Conservation (phyloP, 2,329 filamentous ascomycete species). For the Cladosporium sp. region DNA sequence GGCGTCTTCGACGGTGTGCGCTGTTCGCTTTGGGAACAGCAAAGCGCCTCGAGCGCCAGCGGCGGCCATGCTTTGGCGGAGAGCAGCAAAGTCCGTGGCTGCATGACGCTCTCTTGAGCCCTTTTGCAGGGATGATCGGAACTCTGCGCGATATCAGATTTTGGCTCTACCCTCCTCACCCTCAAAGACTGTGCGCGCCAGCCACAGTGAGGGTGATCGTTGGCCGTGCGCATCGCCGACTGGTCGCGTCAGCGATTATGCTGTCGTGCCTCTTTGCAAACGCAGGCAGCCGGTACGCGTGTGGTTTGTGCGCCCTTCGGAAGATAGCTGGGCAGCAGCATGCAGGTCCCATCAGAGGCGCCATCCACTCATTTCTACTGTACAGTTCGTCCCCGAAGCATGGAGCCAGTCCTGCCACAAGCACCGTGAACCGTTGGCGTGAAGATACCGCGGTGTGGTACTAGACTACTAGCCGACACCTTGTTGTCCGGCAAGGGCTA, state of each 20-base stretch:
- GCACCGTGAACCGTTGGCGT: slow-evolving; percentile 15
- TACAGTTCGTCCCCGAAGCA: not conserved
- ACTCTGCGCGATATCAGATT: slow-evolving; percentile 12
- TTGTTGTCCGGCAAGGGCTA: slow-evolving; percentile 16
- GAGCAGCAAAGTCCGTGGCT: slow-evolving; percentile 13
- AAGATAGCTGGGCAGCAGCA: slow-evolving; percentile 7
- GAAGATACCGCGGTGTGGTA: slow-evolving; percentile 17
- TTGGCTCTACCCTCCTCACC: not conserved
- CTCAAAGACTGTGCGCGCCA: not conserved
- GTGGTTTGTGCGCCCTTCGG: slow-evolving; percentile 3
- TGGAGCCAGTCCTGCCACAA: slow-evolving; percentile 9
- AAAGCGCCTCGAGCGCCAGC: not conserved
- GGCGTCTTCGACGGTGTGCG: not conserved
- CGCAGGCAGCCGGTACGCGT: slow-evolving; percentile 8
- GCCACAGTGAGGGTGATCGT: not conserved
- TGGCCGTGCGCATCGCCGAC: not conserved
- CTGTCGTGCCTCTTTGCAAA: not conserved
- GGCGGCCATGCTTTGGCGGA: not conserved
- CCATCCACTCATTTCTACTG: not conserved
- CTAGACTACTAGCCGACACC: slow-evolving; percentile 7
- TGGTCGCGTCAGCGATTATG: slow-evolving; percentile 12
- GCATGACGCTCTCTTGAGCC: slow-evolving; percentile 14
- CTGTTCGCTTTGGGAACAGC: not conserved
- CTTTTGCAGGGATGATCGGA: slow-evolving; percentile 10
- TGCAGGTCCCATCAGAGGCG: slow-evolving; percentile 13